A percentile compares a stretch with the other conserved stretches of the same genome.
Conservation (phyloP, 495 filamentous ascomycete genomes). For the Terfezia boudieri region DNA sequence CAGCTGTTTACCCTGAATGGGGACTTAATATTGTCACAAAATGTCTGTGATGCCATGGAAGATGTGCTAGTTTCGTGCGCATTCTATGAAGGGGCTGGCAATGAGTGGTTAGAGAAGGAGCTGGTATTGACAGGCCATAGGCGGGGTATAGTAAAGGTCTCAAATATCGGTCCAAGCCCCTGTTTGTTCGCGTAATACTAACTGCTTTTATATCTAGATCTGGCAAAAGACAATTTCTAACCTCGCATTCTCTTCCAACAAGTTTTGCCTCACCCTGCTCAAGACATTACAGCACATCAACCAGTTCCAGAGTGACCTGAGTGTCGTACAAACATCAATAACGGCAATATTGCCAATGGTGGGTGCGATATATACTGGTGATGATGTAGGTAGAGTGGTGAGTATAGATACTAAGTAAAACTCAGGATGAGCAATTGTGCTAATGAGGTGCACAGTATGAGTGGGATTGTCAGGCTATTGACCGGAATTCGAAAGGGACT, state of each 20-base stretch:
- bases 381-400: conserved; percentile 68
- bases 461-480: conserved; percentile 18
- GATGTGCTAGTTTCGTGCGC: conserved; percentile 59
- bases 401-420: conserved; percentile 14
- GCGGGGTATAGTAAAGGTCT: conserved; percentile 60
- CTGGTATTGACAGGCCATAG: conserved; percentile 75
- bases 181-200: background rate
- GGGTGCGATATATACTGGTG: conserved; percentile 72
- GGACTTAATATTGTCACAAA: conserved; percentile 53
- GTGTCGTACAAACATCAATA: conserved; percentile 50
- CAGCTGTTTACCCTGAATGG: conserved; percentile 81
- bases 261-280: conserved; percentile 19
- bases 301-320: conserved; percentile 46
- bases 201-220: background rate
- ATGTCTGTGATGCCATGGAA: conserved; percentile 46
- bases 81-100: conserved; percentile 79
- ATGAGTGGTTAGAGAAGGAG: conserved; percentile 78
- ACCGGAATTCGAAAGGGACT: conserved; percentile 4
- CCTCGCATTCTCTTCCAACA: background rate
- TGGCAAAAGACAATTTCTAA: background rate
- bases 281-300: conserved; percentile 71
- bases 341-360: conserved; percentile 72
- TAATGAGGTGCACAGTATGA: conserved; percentile 13
- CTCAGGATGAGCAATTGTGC: background rate
- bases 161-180: background rate